Percentiles rank a stretch among this genome's conserved stretches.
phyloP scores from a whole-genome alignment of 768 basidiomycete species.

The Tulasnella sp. region DNA sequence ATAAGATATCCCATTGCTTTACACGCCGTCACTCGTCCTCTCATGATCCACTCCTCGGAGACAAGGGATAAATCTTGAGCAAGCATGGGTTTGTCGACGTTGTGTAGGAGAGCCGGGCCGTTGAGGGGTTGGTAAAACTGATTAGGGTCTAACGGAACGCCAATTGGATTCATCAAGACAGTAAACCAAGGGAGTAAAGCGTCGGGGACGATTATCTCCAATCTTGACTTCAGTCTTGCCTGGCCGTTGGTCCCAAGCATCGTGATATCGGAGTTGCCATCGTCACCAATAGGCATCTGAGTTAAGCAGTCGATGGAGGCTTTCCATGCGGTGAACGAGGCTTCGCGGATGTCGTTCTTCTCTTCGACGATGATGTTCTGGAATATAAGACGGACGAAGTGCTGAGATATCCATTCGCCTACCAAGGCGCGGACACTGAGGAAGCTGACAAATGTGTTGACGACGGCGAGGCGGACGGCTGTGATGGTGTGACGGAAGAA shows the following conservation, averaged over 20 bases:
- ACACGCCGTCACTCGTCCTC: slow-evolving; percentile 74
- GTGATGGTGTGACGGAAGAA: slow-evolving; percentile 97
- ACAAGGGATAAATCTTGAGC: slow-evolving; percentile 84
- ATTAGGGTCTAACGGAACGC: slow-evolving; percentile 64
- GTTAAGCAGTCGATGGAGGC: slow-evolving; percentile 56
- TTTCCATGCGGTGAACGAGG: slow-evolving; percentile 70
- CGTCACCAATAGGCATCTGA: slow-evolving; percentile 36
- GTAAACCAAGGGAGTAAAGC: slow-evolving; percentile 64
- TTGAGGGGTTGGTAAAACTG: slow-evolving; percentile 67
- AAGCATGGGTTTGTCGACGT: slow-evolving; percentile 95
- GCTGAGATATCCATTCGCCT: slow-evolving; percentile 72
- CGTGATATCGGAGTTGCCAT: neutral
- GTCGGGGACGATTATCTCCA: slow-evolving; percentile 7
- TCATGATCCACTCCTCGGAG: slow-evolving; percentile 66
- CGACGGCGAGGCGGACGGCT: slow-evolving; percentile 87
- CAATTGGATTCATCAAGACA: slow-evolving; percentile 85
- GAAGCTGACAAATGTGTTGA: slow-evolving; percentile 82
- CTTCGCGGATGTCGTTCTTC: slow-evolving; percentile 72
- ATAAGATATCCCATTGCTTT: slow-evolving; percentile 71
- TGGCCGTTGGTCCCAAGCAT: neutral
- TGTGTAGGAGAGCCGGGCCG: slow-evolving; percentile 57
- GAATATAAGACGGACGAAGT: slow-evolving; percentile 79
- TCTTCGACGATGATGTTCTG: slow-evolving; percentile 95
- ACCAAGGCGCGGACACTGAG: slow-evolving; percentile 72
- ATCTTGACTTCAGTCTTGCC: neutral